phyloP scores from a whole-genome alignment of 225 moss, liverwort and hornwort genomes.

The Pleurozium schreberi region DNA sequence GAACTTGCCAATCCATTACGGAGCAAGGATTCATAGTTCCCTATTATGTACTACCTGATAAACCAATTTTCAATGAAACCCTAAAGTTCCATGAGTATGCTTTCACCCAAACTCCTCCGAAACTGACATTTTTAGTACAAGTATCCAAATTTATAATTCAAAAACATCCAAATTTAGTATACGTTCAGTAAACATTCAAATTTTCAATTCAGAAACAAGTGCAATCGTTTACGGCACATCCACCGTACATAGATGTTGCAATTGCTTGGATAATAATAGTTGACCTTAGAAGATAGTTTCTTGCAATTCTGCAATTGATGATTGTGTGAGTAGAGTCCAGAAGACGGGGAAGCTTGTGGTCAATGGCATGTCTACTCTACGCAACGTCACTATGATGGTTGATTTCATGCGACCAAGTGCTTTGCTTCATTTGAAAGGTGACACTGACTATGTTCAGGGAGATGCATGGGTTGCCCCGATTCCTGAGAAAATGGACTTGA shows the following conservation, averaged over 20 bases:
- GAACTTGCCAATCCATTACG: background rate
- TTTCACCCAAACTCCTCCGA: too few species aligned
- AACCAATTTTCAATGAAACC: too few species aligned
- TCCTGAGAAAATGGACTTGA: constrained; percentile 41
- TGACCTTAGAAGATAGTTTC: background rate
- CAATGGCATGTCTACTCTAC: background rate
- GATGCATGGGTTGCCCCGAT: constrained; percentile 67
- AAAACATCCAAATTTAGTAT: background rate
- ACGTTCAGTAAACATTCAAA: background rate
- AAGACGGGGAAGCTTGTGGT: background rate
- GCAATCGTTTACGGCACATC: background rate
- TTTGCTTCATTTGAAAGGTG: background rate
- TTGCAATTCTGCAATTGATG: background rate
- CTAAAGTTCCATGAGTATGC: too few species aligned
- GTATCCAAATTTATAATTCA: too few species aligned
- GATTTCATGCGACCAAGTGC: background rate
- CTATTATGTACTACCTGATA: too few species aligned
- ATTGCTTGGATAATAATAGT: background rate
- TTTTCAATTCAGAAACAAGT: background rate
- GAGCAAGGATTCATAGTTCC: background rate
- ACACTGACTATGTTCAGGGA: constrained; percentile 30
- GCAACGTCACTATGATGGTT: background rate
- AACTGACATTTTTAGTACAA: too few species aligned
- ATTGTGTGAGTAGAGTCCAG: background rate
- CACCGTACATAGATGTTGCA: background rate